These are phyloP conservation scores for Saccharomycopsis crataegensis DNA, from an alignment of 1,139 yeast genomes.

Conservation along the genomic window DNA sequence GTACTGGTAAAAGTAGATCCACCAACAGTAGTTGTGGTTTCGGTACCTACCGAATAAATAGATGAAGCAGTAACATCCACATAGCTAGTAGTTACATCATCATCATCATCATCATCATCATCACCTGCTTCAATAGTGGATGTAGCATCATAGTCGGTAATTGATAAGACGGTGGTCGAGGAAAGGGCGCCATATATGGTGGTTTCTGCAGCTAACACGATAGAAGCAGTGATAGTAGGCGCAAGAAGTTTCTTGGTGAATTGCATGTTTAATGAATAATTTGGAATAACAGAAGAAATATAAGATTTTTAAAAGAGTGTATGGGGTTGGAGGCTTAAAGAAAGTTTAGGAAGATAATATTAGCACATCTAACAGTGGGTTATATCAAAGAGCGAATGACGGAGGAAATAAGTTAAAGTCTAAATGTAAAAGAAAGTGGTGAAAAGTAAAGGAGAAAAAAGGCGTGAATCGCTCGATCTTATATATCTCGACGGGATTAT, in stretches of 20 bases:
- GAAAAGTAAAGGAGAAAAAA: no score
- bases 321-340: not conserved
- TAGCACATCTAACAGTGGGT: not conserved
- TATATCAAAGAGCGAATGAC: not conserved
- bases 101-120: not conserved
- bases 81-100: slow-evolving; percentile 8
- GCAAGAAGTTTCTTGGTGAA: not conserved
- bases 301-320: not conserved
- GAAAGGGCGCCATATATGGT: slow-evolving; percentile 17
- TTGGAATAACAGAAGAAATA: not conserved
- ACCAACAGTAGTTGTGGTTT: slow-evolving; percentile 13
- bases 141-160: slow-evolving; percentile 5
- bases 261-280: not conserved
- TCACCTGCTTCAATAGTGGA: not conserved
- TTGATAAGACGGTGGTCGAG: slow-evolving; percentile 16
- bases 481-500: no score
- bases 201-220: slow-evolving; percentile 7
- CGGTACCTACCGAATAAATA: slow-evolving; percentile 4
- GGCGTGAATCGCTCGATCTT: no score
- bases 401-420: not conserved
- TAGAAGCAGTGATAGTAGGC: not conserved
- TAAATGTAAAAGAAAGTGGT: not conserved
- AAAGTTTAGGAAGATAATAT: not conserved
- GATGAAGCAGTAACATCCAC: slow-evolving; percentile 12
- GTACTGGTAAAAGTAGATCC: slow-evolving; percentile 11